Percentiles rank a stretch among this genome's conserved stretches.
phyloP scores from a whole-genome alignment of 805 yeast species.

The Spathaspora girioi region DNA sequence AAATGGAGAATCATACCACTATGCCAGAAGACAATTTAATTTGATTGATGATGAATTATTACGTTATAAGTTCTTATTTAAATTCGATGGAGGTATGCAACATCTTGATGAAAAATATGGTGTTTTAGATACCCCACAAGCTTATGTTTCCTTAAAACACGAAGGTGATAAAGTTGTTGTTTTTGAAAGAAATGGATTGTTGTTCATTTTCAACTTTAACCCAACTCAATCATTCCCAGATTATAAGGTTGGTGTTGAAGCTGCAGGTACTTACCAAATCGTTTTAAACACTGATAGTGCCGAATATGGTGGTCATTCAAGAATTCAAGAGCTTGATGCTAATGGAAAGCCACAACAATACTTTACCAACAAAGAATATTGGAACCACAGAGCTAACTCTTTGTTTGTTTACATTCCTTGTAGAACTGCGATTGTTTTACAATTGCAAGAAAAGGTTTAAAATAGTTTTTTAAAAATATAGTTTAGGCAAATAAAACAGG shows the following conservation, averaged over 20 bases:
- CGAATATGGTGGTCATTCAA: slow-evolving; percentile 76
- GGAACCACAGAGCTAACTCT: slow-evolving; percentile 79
- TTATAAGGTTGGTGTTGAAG: slow-evolving; percentile 87
- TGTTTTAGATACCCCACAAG: slow-evolving; percentile 68
- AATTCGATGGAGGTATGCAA: slow-evolving; percentile 87
- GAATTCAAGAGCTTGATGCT: slow-evolving; percentile 48
- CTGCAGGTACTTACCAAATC: slow-evolving; percentile 69
- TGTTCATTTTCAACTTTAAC: slow-evolving; percentile 89
- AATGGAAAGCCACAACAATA: slow-evolving; percentile 43
- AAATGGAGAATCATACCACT: slow-evolving; percentile 83
- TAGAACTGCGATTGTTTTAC: slow-evolving; percentile 49
- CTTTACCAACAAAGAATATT: slow-evolving; percentile 67
- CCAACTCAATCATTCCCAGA: slow-evolving; percentile 80
- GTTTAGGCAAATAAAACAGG: not conserved
- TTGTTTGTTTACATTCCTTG: slow-evolving; percentile 80
- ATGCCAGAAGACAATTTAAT: slow-evolving; percentile 94
- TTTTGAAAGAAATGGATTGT: slow-evolving; percentile 80
- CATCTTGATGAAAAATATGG: slow-evolving; percentile 63
- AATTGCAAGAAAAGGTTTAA: slow-evolving; percentile 24
- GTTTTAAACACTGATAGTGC: slow-evolving; percentile 71
- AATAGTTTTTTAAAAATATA: not conserved
- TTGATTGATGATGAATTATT: slow-evolving; percentile 74
- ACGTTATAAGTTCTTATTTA: slow-evolving; percentile 72
- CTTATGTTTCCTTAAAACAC: slow-evolving; percentile 83
- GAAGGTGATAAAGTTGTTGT: slow-evolving; percentile 86